phyloP scores from a whole-genome alignment of 352 stramenopile genomes.

The Phytophthora pisi region DNA sequence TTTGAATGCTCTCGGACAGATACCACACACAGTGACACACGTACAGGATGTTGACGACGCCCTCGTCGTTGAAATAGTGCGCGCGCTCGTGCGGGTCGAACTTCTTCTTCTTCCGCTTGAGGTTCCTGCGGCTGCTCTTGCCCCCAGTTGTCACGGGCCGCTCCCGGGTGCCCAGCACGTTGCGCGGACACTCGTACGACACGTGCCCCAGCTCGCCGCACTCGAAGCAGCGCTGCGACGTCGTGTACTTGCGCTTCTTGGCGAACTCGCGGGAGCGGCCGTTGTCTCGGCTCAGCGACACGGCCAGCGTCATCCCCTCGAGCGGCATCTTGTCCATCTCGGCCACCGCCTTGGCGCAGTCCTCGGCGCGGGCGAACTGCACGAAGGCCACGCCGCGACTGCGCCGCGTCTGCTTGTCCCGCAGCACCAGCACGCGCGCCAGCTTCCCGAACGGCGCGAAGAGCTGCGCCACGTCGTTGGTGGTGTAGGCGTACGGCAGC shows the following conservation, averaged over 20 bases:
- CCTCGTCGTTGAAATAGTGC: slow-evolving; percentile 78
- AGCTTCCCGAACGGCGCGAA: slow-evolving; percentile 80
- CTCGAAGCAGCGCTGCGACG: slow-evolving; percentile 80
- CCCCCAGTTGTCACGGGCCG: slow-evolving; percentile 45
- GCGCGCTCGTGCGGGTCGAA: slow-evolving; percentile 61
- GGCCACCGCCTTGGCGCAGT: slow-evolving; percentile 57
- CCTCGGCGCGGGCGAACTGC: slow-evolving; percentile 76
- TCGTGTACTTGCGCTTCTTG: slow-evolving; percentile 81
- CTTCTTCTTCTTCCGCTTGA: slow-evolving; percentile 71
- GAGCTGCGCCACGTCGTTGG: slow-evolving; percentile 87
- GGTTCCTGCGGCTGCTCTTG: slow-evolving; percentile 60
- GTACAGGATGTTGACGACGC: slow-evolving; percentile 67
- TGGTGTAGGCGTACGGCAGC: slow-evolving; percentile 89
- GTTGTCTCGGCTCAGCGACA: slow-evolving; percentile 81
- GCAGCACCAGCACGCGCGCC: slow-evolving; percentile 76
- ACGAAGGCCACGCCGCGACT: slow-evolving; percentile 86
- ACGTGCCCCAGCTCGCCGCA: slow-evolving; percentile 78
- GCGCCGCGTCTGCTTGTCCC: slow-evolving; percentile 72
- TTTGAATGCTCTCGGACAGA: not conserved
- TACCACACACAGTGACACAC: slow-evolving; percentile 18
- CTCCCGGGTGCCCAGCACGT: slow-evolving; percentile 77
- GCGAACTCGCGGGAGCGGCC: slow-evolving; percentile 78
- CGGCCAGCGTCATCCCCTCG: slow-evolving; percentile 68
- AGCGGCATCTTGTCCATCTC: slow-evolving; percentile 66
- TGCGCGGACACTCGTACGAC: slow-evolving; percentile 86